These are phyloP conservation scores for Mycena latifolia DNA, from an alignment of 768 basidiomycete genomes.

Conservation along the genomic window DNA sequence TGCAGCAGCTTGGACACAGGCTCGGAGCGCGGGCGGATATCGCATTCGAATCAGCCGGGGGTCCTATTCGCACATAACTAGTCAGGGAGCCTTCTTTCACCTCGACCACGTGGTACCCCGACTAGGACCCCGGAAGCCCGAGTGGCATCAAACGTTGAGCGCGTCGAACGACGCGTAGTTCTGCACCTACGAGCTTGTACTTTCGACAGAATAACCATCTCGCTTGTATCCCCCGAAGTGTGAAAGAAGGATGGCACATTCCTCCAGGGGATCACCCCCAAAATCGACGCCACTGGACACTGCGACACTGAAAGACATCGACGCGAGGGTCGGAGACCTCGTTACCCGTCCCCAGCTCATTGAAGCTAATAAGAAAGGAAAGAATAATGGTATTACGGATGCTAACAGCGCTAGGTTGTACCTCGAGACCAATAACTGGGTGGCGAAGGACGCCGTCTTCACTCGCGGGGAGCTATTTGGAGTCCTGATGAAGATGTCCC, in stretches of 20 bases:
- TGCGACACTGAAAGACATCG: not conserved
- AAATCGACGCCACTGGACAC: not conserved
- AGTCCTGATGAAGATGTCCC: not conserved
- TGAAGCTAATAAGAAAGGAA: not conserved
- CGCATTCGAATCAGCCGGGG: too few relatives aligned
- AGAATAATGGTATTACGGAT: not conserved
- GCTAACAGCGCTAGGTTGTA: not conserved
- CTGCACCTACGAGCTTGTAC: not conserved
- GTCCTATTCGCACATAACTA: too few relatives aligned
- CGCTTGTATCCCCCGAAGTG: not conserved
- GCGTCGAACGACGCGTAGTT: too few relatives aligned
- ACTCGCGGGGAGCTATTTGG: not conserved
- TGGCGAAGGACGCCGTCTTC: not conserved
- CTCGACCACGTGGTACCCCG: not conserved
- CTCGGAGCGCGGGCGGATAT: too few relatives aligned
- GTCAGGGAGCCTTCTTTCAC: too few relatives aligned
- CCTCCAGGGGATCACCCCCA: constrained; percentile 22
- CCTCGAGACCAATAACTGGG: not conserved
- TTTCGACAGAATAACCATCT: not conserved
- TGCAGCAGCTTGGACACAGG: too few relatives aligned
- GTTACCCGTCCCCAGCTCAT: not conserved
- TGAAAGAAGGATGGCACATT: constrained; percentile 1
- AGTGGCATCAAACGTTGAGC: too few relatives aligned
- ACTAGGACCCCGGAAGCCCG: not conserved
- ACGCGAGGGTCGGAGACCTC: not conserved